These are phyloP conservation scores for Zalerion maritima DNA, from an alignment of 495 filamentous ascomycete genomes.

Conservation along the genomic window DNA sequence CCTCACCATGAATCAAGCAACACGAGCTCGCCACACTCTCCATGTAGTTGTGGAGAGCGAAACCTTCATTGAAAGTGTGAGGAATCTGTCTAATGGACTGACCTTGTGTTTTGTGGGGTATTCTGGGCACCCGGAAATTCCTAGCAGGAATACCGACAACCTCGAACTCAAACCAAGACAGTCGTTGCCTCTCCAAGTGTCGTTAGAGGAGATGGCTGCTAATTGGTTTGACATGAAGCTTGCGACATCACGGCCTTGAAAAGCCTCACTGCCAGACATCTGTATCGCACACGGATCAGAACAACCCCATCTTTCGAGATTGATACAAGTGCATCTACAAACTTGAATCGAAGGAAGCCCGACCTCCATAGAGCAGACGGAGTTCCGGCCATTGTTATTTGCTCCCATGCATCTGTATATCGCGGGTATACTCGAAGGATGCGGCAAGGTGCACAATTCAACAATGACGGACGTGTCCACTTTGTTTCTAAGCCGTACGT, in stretches of 20 bases:
- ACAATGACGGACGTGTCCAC: too few relatives aligned
- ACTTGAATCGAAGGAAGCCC: too few relatives aligned
- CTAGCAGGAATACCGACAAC: constrained; percentile 11
- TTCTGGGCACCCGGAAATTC: constrained; percentile 15
- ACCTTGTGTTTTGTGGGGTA: constrained; percentile 23
- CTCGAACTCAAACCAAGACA: constrained; percentile 13
- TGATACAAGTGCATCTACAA: too few relatives aligned
- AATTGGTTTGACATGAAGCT: constrained; percentile 2
- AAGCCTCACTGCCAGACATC: constrained; percentile 12
- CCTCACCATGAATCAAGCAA: constrained; percentile 16
- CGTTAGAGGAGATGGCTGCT: constrained; percentile 14
- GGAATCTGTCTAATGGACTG: constrained; percentile 10
- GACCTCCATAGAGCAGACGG: too few relatives aligned
- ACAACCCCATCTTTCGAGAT: too few relatives aligned
- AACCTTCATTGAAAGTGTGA: constrained; percentile 10
- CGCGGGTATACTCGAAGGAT: too few relatives aligned
- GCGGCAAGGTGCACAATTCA: too few relatives aligned
- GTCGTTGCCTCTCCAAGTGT: constrained; percentile 16
- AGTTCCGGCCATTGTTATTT: too few relatives aligned
- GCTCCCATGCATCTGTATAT: too few relatives aligned
- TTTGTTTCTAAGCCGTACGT: too few relatives aligned
- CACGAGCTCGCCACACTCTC: too few relatives aligned
- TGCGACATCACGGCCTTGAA: constrained; percentile 2
- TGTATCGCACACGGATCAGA: constrained; percentile 4
- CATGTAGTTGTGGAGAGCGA: constrained; percentile 1